Evolutionary conservation across 1,284 basidiomycete species (phyloP).

Genomic region (Fomitopsis pinicola): DNA sequence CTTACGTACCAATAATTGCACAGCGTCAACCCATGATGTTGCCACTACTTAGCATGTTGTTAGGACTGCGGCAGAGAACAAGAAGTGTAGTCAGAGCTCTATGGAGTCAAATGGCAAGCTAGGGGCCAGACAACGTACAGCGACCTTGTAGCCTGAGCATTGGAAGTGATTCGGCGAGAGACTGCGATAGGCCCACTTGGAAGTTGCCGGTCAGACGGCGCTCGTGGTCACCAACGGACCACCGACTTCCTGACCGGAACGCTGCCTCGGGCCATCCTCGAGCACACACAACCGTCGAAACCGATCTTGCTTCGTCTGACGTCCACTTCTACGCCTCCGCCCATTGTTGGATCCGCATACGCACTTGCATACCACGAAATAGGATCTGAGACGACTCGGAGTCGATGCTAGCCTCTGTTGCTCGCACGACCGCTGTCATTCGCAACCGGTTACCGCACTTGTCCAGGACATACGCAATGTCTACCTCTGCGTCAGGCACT

Average conservation of each 20-base stretch:
- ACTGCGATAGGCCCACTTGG: neutral
- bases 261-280: neutral
- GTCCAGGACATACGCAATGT: constrained; percentile 19
- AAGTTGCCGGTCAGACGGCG: neutral
- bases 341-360: neutral
- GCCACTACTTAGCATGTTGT: too few relatives aligned
- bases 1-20: too few relatives aligned
- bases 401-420: constrained; percentile 17
- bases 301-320: neutral
- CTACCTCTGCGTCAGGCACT: constrained; percentile 14
- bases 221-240: neutral
- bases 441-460: constrained; percentile 17
- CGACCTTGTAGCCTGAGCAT: too few relatives aligned
- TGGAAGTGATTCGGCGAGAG: too few relatives aligned
- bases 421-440: constrained; percentile 18
- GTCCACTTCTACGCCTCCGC: neutral
- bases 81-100: too few relatives aligned
- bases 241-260: neutral
- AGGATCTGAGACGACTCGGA: constrained; percentile 5
- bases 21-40: too few relatives aligned
- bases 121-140: too few relatives aligned
- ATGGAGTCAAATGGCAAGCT: too few relatives aligned
- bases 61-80: too few relatives aligned
- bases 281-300: neutral
- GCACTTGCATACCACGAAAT: neutral